Base-by-base conservation (phyloP, 306 rosid genomes). In the Heteromeles arbutifolia region DNA sequence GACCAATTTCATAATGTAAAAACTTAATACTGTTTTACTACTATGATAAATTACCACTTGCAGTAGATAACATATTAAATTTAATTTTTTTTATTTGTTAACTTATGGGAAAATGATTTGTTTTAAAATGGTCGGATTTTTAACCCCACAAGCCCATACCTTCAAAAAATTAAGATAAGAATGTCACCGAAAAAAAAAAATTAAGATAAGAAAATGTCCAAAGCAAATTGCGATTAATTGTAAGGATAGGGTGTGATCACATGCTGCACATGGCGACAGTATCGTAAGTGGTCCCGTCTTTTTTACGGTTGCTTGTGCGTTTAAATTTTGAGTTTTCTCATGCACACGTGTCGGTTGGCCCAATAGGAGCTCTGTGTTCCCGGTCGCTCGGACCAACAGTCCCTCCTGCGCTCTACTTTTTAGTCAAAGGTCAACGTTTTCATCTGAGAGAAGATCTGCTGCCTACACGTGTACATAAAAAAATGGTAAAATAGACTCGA, bases 331-430 rank as follows among this genome's bases (percentile, higher is more conserved):
- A 24, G 56, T 58, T 63, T 76, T 56, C 59, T 41, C 13, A 25
- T 25, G 69, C 59, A 73, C 83, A 79, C 84, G 87, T 81, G 84
- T 70, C 81, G 48, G 8, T 69, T 31, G 66, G 3, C 62, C 7
- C 54, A 32, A 54, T 53, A 5, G 59, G 8, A 64, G 57, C 73
- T 17, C 4, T 74, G 18, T 67, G 72, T 69, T 57, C 58, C 79
- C 50, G 3, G 71, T 62, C 76, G 48, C 76, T 68, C 65, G 11
- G 76, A 82, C 85, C 85, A 61, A 52, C 73, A 61, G 68, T 77
- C 79, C 39, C 15, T 9, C 11, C 53, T 25, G 52, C 31, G 56
- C 69, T 73, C 2, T 10, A 4, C 53, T 65, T 57, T 72, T 57
- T 5, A 56, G 79, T 78, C 77, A 78, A 73, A n/a, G 22, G 65